Percentiles rank a stretch among this genome's conserved stretches.
Evolutionary conservation across 176 grass and related monocot species (phyloP).

Genomic region (Avena insularis): DNA sequence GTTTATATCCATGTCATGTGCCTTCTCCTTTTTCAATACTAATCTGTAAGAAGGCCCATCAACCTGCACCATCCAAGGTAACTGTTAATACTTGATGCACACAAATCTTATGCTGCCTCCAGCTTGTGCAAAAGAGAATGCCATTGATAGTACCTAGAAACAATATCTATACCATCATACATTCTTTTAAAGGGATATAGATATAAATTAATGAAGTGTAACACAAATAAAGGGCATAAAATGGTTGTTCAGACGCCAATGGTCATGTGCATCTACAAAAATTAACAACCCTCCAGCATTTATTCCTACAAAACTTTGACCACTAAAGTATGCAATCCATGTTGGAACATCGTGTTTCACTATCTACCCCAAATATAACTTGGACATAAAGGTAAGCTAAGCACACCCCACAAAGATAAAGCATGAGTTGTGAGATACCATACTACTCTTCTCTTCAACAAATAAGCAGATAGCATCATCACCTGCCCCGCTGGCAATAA

Average conservation of each 20-base stretch:
- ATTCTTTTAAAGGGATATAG: not conserved
- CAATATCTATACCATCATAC: not conserved
- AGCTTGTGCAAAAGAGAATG: slow-evolving; percentile 24
- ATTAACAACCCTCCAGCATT: not conserved
- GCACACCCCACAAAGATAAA: slow-evolving; percentile 8
- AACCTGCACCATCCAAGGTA: slow-evolving; percentile 55
- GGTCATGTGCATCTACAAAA: slow-evolving; percentile 12
- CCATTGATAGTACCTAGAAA: not conserved
- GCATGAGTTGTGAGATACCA: slow-evolving; percentile 54
- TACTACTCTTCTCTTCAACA: slow-evolving; percentile 60
- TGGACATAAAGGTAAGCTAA: not conserved
- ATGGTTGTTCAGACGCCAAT: not conserved
- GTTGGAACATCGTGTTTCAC: slow-evolving; percentile 29
- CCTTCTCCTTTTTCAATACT: slow-evolving; percentile 87
- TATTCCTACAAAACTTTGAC: slow-evolving; percentile 3
- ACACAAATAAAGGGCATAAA: not conserved
- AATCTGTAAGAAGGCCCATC: slow-evolving; percentile 71
- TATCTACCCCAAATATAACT: not conserved
- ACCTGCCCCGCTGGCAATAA: slow-evolving; percentile 82
- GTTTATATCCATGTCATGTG: slow-evolving; percentile 99
- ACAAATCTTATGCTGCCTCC: not conserved
- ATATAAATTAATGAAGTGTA: not conserved
- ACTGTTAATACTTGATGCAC: slow-evolving; percentile 6
- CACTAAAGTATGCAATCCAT: not conserved
- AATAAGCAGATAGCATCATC: slow-evolving; percentile 90